Evolutionary conservation across 192 early-diverging fungal genomes (phyloP), one percentile per base, ranked within the genome.

Genomic region (Coemansia sp.): DNA sequence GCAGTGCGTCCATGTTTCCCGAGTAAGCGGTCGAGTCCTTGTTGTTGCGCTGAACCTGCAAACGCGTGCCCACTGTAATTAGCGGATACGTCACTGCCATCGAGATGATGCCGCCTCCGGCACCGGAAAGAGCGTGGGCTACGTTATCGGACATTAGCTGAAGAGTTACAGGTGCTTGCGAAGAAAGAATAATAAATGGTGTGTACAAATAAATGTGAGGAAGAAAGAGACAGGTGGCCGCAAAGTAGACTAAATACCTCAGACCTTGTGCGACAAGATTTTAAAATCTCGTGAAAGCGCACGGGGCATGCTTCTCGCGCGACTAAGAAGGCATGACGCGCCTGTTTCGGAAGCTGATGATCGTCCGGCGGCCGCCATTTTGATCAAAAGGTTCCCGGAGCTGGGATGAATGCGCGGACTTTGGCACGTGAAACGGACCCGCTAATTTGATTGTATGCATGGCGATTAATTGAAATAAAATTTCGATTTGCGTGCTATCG

Each of bases 11-110:
- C 54, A 78, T 41, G 56, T 81, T 84, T 63, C 83, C 79, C 7
- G 85, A 75, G 68, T 92, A 92, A 12, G 86, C 79, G 0, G 87
- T 24, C 12, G 63, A 79, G 50, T 84, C 81, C 66, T 76, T 82
- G 37, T 67, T 82, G 63, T 86, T 83, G 74, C 88, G 86, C 74
- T 93, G 89, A 6, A 91, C 91, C 62, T 93, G 91, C 19, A 91
- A 84, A 60, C 90, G 86, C 63, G 86, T 90, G 75, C 86, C 94
- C 76, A 90, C 84, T 41, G 87, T 89, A 54, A 87, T 88, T 67
- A 89, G 76, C 63, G 95, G 94, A 80, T 97, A 99, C 10, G 97
- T 97, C 69, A 95, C 83, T 14, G 87, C 87, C 95, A 97, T 97
- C 58, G 90, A 88, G 80, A 90, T 85, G 70, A 94, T 92, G 69